phyloP scores from a whole-genome alignment of 2,329 filamentous ascomycete genomes.

The Sarocladium oryzae region DNA sequence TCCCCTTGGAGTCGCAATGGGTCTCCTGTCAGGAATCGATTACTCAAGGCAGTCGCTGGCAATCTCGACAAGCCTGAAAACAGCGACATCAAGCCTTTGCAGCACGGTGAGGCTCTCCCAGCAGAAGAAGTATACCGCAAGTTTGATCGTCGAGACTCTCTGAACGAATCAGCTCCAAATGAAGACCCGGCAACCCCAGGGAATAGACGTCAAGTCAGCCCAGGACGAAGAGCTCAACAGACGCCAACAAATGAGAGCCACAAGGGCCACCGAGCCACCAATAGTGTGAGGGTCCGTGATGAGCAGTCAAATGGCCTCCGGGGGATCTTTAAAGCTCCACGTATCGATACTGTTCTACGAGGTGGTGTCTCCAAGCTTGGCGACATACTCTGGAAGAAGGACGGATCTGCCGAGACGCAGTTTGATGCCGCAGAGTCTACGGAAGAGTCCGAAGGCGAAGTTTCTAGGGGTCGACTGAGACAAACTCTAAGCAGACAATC shows the following conservation, averaged over 20 bases:
- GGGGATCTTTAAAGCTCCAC: constrained; percentile 70
- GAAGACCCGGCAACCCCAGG: constrained; percentile 16
- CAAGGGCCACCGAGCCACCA: constrained; percentile 41
- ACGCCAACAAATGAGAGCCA: constrained; percentile 28
- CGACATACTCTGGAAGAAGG: constrained; percentile 52
- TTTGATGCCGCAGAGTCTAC: constrained; percentile 34
- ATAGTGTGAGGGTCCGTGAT: constrained; percentile 40
- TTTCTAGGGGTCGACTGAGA: constrained; percentile 31
- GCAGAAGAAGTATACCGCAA: constrained; percentile 30
- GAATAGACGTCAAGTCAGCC: constrained; percentile 13
- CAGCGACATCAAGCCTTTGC: constrained; percentile 27
- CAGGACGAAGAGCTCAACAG: constrained; percentile 14
- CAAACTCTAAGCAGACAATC: constrained; percentile 28
- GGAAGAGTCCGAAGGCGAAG: constrained; percentile 44
- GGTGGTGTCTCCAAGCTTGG: constrained; percentile 50
- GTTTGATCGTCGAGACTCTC: constrained; percentile 19
- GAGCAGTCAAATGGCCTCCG: constrained; percentile 33
- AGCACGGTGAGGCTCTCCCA: neutral
- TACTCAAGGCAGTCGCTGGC: constrained; percentile 36
- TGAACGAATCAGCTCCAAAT: constrained; percentile 20
- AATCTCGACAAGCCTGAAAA: constrained; percentile 36
- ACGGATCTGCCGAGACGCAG: constrained; percentile 21
- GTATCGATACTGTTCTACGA: constrained; percentile 66
- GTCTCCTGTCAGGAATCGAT: constrained; percentile 57
- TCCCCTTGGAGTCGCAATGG: constrained; percentile 54